Conservation (phyloP, 176 grass and related monocot genomes). For the Olyra latifolia region DNA sequence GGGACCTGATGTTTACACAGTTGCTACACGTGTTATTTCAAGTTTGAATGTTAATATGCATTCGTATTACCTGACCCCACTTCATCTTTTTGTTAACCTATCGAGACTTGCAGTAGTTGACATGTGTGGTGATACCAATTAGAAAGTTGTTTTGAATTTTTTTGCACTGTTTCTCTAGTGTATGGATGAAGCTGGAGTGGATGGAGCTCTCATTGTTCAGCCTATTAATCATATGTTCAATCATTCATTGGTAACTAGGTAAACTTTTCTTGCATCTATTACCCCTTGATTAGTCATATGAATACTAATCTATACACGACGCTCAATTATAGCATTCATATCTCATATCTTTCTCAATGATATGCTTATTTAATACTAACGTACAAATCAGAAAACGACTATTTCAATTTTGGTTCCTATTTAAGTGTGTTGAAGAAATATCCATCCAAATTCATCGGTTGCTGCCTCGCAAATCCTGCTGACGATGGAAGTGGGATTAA, state of each 20-base stretch:
- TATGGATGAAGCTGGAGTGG: slow-evolving; percentile 84
- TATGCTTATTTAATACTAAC: background rate
- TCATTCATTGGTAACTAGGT: slow-evolving; percentile 84
- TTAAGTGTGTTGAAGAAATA: slow-evolving; percentile 81
- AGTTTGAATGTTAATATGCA: background rate
- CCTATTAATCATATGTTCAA: slow-evolving; percentile 93
- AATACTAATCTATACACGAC: background rate
- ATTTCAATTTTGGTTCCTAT: background rate
- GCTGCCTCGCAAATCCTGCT: slow-evolving; percentile 87
- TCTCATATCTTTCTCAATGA: background rate
- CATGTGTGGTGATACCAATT: background rate
- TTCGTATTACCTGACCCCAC: background rate
- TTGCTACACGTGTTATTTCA: background rate
- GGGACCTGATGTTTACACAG: background rate
- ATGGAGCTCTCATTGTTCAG: slow-evolving; percentile 83
- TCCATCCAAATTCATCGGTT: slow-evolving; percentile 86
- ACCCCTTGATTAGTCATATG: background rate
- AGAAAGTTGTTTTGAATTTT: background rate
- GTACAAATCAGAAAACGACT: background rate
- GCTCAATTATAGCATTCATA: background rate
- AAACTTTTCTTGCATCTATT: background rate
- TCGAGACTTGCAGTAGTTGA: background rate
- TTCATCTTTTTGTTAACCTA: background rate
- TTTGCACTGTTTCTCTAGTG: slow-evolving; percentile 36
- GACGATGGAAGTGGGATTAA: slow-evolving; percentile 76